phyloP scores from a whole-genome alignment of 352 stramenopile species.

The Pythium insidiosum region DNA sequence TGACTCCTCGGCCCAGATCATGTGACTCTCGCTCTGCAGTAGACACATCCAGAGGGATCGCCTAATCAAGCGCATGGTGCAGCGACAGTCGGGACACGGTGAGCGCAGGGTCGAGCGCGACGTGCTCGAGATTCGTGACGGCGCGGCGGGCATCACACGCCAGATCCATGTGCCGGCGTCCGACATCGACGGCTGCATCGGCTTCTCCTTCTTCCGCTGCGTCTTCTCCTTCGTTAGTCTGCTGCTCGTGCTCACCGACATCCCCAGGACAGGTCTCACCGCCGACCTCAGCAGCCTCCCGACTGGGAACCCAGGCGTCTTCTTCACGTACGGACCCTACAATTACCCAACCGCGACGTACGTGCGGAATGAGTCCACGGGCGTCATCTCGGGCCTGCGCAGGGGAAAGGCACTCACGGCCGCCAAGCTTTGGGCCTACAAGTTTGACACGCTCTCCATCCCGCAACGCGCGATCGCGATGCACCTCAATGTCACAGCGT shows the following conservation, averaged over 20 bases:
- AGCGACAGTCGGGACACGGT: too few relatives aligned
- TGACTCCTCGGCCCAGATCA: too few relatives aligned
- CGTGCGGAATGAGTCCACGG: not conserved
- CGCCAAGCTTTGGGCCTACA: constrained; percentile 8
- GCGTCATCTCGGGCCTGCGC: not conserved
- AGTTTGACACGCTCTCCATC: constrained; percentile 16
- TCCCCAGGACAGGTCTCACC: not conserved
- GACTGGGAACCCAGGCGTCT: not conserved
- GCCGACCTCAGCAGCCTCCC: not conserved
- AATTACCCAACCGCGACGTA: constrained; percentile 3
- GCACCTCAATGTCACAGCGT: constrained; percentile 4
- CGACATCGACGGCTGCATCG: constrained; percentile 2
- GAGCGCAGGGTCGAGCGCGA: too few relatives aligned
- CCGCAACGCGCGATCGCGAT: constrained; percentile 1
- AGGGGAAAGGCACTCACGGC: not conserved
- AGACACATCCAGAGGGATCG: too few relatives aligned
- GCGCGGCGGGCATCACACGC: too few relatives aligned
- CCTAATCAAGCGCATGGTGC: too few relatives aligned
- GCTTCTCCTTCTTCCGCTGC: not conserved
- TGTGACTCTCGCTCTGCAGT: too few relatives aligned
- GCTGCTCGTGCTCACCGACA: constrained; percentile 1
- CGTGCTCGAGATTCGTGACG: too few relatives aligned
- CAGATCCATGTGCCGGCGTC: not conserved
- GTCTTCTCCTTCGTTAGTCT: not conserved
- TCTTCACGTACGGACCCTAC: constrained; percentile 1